Evolutionary conservation across 805 yeast species (phyloP).

Genomic region (Lipomyces yamadae): DNA sequence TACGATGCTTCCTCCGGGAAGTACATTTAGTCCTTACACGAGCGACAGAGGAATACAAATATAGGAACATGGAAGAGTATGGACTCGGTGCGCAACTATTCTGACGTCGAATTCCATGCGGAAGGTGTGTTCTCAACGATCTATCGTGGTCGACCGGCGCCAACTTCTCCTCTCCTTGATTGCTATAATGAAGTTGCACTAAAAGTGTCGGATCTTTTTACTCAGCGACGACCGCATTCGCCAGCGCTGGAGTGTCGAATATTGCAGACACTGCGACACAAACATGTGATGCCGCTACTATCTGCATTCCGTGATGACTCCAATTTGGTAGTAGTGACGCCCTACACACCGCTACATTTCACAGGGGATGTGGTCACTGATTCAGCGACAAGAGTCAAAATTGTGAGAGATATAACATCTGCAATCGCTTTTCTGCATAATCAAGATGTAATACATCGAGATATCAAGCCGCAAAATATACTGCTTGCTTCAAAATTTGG

Average conservation of each 20-base stretch:
- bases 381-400: constrained; percentile 42
- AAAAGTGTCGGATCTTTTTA: constrained; percentile 56
- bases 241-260: constrained; percentile 54
- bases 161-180: not conserved
- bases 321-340: constrained; percentile 53
- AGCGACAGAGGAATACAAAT: not conserved
- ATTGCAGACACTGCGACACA: constrained; percentile 41
- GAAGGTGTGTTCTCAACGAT: constrained; percentile 27
- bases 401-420: constrained; percentile 48
- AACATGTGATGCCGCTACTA: constrained; percentile 39
- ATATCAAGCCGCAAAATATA: constrained; percentile 82
- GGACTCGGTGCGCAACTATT: constrained; percentile 22
- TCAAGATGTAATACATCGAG: constrained; percentile 77
- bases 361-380: constrained; percentile 46
- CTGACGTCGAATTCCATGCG: constrained; percentile 24
- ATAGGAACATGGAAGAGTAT: not conserved
- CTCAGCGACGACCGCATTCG: constrained; percentile 60
- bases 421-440: constrained; percentile 72
- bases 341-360: constrained; percentile 49
- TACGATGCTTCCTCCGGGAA: no score
- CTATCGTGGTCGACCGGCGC: constrained; percentile 10
- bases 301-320: constrained; percentile 42
- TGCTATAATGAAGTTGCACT: constrained; percentile 48
- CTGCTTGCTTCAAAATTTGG: constrained; percentile 51
- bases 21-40: not conserved